Percentiles rank a stretch among this genome's conserved stretches.
Conservation (phyloP, 257 asterid species). For the Jaltomata sinuosa region DNA sequence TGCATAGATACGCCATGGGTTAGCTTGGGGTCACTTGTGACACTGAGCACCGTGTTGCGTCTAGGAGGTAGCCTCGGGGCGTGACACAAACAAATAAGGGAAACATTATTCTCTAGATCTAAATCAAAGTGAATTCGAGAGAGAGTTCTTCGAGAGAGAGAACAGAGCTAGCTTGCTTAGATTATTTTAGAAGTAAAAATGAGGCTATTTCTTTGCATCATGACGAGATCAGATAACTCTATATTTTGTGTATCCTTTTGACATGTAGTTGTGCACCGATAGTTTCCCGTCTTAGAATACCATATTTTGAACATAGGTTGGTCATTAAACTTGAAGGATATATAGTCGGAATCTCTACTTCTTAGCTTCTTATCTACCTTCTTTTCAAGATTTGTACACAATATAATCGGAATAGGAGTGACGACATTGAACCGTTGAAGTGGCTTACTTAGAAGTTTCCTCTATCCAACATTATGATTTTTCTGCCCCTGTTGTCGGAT, state of each 20-base stretch:
- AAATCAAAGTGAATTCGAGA: no score
- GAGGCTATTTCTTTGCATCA: conserved; percentile 10
- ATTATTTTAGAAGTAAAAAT: not conserved
- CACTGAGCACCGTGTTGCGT: no score
- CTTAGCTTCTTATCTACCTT: not conserved
- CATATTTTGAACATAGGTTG: not conserved
- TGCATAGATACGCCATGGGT: no score
- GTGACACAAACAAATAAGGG: no score
- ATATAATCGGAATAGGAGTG: not conserved
- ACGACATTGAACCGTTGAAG: not conserved
- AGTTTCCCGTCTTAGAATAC: not conserved
- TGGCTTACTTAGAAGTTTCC: not conserved
- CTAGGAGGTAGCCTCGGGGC: no score
- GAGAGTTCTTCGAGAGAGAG: no score
- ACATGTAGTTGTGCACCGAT: no score
- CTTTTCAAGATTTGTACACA: not conserved
- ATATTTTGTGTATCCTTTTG: no score
- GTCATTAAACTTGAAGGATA: not conserved
- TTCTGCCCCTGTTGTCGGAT: not conserved
- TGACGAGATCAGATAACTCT: conserved; percentile 6
- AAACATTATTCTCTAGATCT: no score
- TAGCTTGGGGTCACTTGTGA: no score
- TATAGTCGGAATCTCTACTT: not conserved
- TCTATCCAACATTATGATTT: not conserved
- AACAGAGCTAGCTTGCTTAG: not conserved